phyloP scores from a whole-genome alignment of 2,329 filamentous ascomycete genomes.

The Diaporthe vaccinii region DNA sequence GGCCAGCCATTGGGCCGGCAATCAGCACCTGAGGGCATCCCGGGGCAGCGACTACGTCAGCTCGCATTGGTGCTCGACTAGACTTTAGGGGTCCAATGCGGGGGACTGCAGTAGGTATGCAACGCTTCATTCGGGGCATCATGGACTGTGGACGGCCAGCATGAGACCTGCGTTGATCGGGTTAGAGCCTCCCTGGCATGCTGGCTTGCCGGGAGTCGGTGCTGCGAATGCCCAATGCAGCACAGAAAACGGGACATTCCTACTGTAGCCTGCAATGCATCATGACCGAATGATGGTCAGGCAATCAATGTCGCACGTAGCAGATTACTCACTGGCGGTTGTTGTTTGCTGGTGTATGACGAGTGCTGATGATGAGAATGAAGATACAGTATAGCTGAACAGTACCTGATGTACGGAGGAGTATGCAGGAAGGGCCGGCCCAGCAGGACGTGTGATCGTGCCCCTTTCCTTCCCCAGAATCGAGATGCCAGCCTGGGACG shows the following conservation, averaged over 20 bases:
- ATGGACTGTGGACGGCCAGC: constrained; percentile 9
- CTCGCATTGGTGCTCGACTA: constrained; percentile 10
- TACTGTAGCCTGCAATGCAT: background rate
- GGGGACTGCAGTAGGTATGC: constrained; percentile 12
- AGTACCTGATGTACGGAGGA: background rate
- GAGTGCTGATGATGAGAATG: background rate
- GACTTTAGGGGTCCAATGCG: constrained; percentile 34
- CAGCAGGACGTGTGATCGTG: background rate
- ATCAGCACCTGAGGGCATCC: background rate
- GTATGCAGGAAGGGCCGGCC: constrained; percentile 13
- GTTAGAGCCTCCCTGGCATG: background rate
- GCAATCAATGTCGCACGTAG: background rate
- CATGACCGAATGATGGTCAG: background rate
- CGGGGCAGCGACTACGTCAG: constrained; percentile 18
- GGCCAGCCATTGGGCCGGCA: constrained; percentile 10
- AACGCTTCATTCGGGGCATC: background rate
- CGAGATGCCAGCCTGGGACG: background rate
- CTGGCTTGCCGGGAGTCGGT: background rate
- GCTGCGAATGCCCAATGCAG: background rate
- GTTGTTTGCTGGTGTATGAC: background rate
- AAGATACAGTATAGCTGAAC: background rate
- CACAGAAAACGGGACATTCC: background rate
- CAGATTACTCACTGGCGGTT: background rate
- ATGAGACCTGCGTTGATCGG: constrained; percentile 2
- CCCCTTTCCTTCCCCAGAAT: constrained; percentile 24